phyloP scores from a whole-genome alignment of 176 grass and related monocot genomes.

The Oryza glumipatula region DNA sequence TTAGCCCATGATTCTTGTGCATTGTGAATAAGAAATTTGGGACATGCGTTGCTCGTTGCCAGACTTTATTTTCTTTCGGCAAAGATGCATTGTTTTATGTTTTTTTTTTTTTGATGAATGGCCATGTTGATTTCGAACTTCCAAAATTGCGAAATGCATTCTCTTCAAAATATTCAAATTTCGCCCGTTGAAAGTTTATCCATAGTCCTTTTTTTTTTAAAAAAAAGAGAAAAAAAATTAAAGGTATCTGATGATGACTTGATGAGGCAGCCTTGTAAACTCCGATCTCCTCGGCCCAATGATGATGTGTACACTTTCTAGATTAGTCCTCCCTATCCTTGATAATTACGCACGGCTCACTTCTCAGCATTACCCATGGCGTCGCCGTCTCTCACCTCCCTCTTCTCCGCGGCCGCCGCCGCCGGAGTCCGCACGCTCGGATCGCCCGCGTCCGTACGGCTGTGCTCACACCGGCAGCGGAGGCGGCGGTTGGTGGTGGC shows the following conservation, averaged over 20 bases:
- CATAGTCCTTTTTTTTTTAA: too few species aligned
- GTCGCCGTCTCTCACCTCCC: not conserved
- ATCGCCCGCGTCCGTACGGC: not conserved
- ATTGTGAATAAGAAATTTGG: too few species aligned
- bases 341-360: not conserved
- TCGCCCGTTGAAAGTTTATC: not conserved
- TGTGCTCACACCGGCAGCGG: not conserved
- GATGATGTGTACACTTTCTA: not conserved
- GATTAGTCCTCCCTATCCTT: not conserved
- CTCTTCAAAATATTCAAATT: not conserved
- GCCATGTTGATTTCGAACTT: not conserved
- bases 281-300: not conserved
- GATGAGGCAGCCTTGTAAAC: too few species aligned
- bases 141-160: too few species aligned
- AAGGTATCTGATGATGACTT: too few species aligned
- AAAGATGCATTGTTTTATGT: not conserved
- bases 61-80: not conserved
- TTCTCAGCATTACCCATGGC: slow-evolving; percentile 8
- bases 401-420: not conserved
- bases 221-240: too few species aligned
- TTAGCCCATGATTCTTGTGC: too few species aligned
- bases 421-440: not conserved
- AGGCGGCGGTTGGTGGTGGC: slow-evolving; percentile 13
- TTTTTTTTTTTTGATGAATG: not conserved
- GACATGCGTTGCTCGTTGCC: too few species aligned